Conservation (phyloP, 352 stramenopile species). For the Albugo candida region DNA sequence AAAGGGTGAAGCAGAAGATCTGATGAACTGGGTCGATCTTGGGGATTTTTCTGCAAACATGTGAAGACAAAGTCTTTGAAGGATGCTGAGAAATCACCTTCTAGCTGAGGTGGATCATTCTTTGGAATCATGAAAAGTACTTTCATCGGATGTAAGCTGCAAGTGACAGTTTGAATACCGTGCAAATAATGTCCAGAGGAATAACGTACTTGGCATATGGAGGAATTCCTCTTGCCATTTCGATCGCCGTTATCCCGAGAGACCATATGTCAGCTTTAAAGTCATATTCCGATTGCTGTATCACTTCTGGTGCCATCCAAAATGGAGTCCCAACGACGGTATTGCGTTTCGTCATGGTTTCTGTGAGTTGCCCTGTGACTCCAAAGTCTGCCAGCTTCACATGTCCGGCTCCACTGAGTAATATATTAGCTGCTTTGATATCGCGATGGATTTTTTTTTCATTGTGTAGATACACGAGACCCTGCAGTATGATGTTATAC, state of each 20-base stretch:
- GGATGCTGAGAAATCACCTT: conserved; percentile 43
- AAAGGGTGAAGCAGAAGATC: conserved; percentile 80
- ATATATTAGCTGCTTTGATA: conserved; percentile 65
- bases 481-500: conserved; percentile 8
- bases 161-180: neutral
- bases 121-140: conserved; percentile 98
- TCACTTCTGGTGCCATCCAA: conserved; percentile 91
- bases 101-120: conserved; percentile 76
- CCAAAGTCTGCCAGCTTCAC: conserved; percentile 71
- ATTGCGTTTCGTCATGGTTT: conserved; percentile 95
- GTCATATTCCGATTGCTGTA: conserved; percentile 85
- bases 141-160: conserved; percentile 94
- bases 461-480: conserved; percentile 58
- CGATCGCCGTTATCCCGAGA: conserved; percentile 95
- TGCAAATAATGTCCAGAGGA: neutral
- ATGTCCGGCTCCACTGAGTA: conserved; percentile 57
- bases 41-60: conserved; percentile 78
- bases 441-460: conserved; percentile 77
- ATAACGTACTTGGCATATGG: conserved; percentile 74
- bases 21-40: conserved; percentile 57
- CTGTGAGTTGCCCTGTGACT: conserved; percentile 88
- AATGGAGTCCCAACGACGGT: conserved; percentile 96
- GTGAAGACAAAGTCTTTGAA: conserved; percentile 79
- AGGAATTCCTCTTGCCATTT: conserved; percentile 94
- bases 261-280: conserved; percentile 96